Evolutionary conservation across 2,329 filamentous ascomycete species (phyloP), one percentile per base, ranked within the genome.

Genomic region (Penicillium thymicola): DNA sequence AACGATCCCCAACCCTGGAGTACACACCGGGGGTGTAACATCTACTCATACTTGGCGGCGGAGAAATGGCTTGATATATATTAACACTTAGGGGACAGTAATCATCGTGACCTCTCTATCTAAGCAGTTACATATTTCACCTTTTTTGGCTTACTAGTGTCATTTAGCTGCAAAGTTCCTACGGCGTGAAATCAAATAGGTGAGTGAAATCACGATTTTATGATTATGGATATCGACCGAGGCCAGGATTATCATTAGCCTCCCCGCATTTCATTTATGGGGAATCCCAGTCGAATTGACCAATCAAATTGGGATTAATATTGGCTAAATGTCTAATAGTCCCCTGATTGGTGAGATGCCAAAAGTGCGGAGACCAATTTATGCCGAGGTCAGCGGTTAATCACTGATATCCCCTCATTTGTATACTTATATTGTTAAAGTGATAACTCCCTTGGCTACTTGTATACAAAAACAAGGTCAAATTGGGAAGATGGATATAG

Each of bases 401-500:
- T 42, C 8, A 32, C 23, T 37, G 18, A 10, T 11, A 49, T 30
- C 47, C 47, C 47, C 47, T 50, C 47, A 42, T 32, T 46, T 34
- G 18, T 46, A 34, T 46, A 34, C 44, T 34, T 46, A 23, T 23
- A 21, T n/a, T 14, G 41, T 28, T 23, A 45, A 43, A 6, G 14
- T n/a, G 27, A 16, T 5, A 23, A 32, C n/a, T 41, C 25, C n/a
- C 11, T 32, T 30, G 23, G 10, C 23, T 27, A 43, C 14, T 43
- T 28, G 10, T 10, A 50, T 41, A 30, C n/a, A 9, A 8, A 10
- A 21, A 18, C 13, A 28, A 49, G 13, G 14, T 5, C 2, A 41
- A 21, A 51, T 27, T 21, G 37, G n/a, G 27, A 25, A 41, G 3
- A 62, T 63, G 59, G 59, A 62, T 30, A 23, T 63, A 42, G 58